Percentiles rank a stretch among this genome's conserved stretches.
These are phyloP conservation scores for Phycomyces blakesleeanus DNA, from an alignment of 192 early-diverging fungal species.

Conservation along the genomic window DNA sequence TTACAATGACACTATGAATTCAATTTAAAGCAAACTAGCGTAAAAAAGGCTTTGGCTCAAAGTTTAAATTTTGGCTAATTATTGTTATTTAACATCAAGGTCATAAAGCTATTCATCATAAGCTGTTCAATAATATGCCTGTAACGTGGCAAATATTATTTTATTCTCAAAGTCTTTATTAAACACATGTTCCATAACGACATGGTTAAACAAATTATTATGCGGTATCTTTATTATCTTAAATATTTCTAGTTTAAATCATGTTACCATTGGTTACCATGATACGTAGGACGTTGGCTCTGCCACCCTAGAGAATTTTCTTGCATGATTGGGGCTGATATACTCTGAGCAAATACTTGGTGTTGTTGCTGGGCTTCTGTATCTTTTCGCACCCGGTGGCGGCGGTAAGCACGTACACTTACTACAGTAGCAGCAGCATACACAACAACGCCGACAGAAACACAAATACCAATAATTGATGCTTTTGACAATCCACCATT, in stretches of 20 bases:
- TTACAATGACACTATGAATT: no score
- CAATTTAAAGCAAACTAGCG: no score
- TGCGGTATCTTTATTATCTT: slow-evolving; percentile 10
- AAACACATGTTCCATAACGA: neutral
- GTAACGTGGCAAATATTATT: no score
- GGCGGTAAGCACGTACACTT: slow-evolving; percentile 30
- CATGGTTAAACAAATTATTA: slow-evolving; percentile 11
- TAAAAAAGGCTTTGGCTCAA: no score
- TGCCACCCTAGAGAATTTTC: slow-evolving; percentile 35
- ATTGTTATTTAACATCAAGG: no score
- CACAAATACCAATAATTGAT: slow-evolving; percentile 34
- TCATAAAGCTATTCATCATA: no score
- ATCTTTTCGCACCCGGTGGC: slow-evolving; percentile 20
- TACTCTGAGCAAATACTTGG: slow-evolving; percentile 24
- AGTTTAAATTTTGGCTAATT: no score
- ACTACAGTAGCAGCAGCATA: slow-evolving; percentile 38
- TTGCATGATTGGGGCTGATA: slow-evolving; percentile 36
- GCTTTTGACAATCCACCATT: slow-evolving; percentile 17
- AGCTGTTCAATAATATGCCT: no score
- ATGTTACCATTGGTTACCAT: neutral
- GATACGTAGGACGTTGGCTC: neutral
- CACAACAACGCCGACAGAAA: slow-evolving; percentile 26
- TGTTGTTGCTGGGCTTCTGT: slow-evolving; percentile 11
- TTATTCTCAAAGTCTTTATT: no score
- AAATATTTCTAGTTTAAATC: no score